phyloP scores from a whole-genome alignment of 2,329 filamentous ascomycete species.

The Pseudogymnoascus sp. region DNA sequence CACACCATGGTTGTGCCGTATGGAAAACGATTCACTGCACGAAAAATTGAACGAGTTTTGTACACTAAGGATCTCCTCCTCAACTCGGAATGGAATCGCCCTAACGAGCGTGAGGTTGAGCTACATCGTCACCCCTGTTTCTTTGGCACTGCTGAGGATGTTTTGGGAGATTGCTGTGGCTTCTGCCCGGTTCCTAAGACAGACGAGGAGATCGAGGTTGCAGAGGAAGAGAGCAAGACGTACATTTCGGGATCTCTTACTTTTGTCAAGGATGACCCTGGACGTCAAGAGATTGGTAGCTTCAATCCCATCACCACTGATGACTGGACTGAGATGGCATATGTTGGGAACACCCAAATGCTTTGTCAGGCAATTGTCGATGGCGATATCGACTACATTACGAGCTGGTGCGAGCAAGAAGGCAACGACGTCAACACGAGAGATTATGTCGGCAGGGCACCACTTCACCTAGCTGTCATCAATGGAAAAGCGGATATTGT shows the following conservation, averaged over 20 bases:
- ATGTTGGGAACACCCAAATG: constrained; percentile 67
- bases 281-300: constrained; percentile 60
- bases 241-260: constrained; percentile 66
- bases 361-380: constrained; percentile 78
- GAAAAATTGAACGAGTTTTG: constrained; percentile 71
- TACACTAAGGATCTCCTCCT: constrained; percentile 75
- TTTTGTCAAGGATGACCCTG: constrained; percentile 75
- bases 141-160: constrained; percentile 66
- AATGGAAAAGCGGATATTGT: constrained; percentile 63
- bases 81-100: constrained; percentile 80
- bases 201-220: constrained; percentile 60
- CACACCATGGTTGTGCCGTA: constrained; percentile 69
- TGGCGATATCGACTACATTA: constrained; percentile 58
- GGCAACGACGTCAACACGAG: constrained; percentile 62
- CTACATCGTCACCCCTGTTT: constrained; percentile 81
- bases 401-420: constrained; percentile 60
- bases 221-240: constrained; percentile 62
- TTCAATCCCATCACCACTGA: constrained; percentile 76
- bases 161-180: constrained; percentile 75
- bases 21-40: constrained; percentile 50
- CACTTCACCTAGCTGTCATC: constrained; percentile 67
- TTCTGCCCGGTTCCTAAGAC: constrained; percentile 63
- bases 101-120: constrained; percentile 64
- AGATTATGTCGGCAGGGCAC: constrained; percentile 71
- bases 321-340: constrained; percentile 89